Evolutionary conservation across 192 early-diverging fungal species (phyloP).

Genomic region (Backusella circina): DNA sequence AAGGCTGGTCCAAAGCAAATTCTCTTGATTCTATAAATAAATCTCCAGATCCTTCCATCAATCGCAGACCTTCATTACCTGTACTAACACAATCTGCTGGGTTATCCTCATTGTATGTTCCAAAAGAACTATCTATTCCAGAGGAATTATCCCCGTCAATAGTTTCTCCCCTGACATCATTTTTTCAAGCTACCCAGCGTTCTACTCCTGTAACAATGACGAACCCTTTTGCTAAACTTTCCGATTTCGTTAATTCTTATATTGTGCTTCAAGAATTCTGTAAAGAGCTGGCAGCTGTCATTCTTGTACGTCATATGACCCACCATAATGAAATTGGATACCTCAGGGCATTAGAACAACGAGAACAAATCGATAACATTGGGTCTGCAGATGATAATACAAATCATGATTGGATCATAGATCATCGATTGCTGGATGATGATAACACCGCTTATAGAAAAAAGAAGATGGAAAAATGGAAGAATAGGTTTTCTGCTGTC

Average conservation of each 20-base stretch:
- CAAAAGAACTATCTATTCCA: neutral
- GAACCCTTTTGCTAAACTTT: conserved; percentile 38
- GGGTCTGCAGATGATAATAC: neutral
- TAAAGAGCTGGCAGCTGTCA: conserved; percentile 58
- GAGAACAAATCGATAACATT: neutral
- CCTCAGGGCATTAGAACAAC: neutral
- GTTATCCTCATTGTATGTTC: neutral
- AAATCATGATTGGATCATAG: conserved; percentile 3
- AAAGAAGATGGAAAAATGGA: conserved; percentile 22
- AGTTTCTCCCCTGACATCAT: conserved; percentile 15
- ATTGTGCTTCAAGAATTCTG: conserved; percentile 63
- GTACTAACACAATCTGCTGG: conserved; percentile 13
- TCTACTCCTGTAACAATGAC: conserved; percentile 37
- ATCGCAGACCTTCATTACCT: conserved; percentile 15
- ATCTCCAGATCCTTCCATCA: neutral
- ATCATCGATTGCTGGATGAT: conserved; percentile 1
- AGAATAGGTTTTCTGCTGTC: conserved; percentile 19
- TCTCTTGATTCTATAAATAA: conserved; percentile 6
- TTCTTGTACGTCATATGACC: conserved; percentile 46
- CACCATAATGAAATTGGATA: conserved; percentile 26
- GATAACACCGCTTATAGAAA: neutral
- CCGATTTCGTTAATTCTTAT: conserved; percentile 52
- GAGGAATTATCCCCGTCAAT: neutral
- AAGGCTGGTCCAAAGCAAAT: neutral
- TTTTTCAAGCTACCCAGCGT: conserved; percentile 29